phyloP scores from a whole-genome alignment of 129 eudicot genomes.

The sunflower (Helianthus annuus) region DNA sequence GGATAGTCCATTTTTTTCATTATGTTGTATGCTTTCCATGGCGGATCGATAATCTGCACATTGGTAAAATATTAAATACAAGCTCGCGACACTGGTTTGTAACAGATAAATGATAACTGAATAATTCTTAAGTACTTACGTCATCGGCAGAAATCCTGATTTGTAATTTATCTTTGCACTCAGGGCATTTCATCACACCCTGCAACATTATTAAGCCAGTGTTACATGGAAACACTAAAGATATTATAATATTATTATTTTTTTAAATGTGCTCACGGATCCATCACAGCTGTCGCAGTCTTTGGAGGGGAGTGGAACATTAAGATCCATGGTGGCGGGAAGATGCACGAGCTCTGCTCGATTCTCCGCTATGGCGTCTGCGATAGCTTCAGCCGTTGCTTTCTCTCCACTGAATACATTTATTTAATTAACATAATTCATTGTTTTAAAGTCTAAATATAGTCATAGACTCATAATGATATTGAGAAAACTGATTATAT shows the following conservation, averaged over 20 bases:
- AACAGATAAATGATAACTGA: neutral
- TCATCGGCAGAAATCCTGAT: slow-evolving; percentile 87
- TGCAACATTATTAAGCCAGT: slow-evolving; percentile 38
- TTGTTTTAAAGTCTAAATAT: neutral
- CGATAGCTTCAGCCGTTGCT: slow-evolving; percentile 80
- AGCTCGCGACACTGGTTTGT: neutral
- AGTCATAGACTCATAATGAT: slow-evolving; percentile 6
- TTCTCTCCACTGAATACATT: slow-evolving; percentile 68
- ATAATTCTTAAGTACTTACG: slow-evolving; percentile 46
- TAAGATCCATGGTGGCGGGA: slow-evolving; percentile 72
- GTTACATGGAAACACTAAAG: slow-evolving; percentile 9
- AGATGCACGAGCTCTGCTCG: slow-evolving; percentile 87
- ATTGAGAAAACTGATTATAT: neutral
- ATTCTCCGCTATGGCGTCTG: slow-evolving; percentile 81
- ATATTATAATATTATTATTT: neutral
- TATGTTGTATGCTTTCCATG: slow-evolving; percentile 88
- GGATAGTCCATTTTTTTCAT: slow-evolving; percentile 92
- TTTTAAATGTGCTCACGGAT: slow-evolving; percentile 59
- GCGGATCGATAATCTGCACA: slow-evolving; percentile 88
- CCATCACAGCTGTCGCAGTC: slow-evolving; percentile 94
- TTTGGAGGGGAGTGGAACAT: slow-evolving; percentile 82
- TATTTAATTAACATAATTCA: slow-evolving; percentile 7
- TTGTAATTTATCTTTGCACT: slow-evolving; percentile 75
- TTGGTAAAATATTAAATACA: neutral
- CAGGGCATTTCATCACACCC: slow-evolving; percentile 96